Evolutionary conservation across 2,329 filamentous ascomycete genomes (phyloP), one percentile per base, ranked within the genome.

Genomic region (Sphaerulina populicola): DNA sequence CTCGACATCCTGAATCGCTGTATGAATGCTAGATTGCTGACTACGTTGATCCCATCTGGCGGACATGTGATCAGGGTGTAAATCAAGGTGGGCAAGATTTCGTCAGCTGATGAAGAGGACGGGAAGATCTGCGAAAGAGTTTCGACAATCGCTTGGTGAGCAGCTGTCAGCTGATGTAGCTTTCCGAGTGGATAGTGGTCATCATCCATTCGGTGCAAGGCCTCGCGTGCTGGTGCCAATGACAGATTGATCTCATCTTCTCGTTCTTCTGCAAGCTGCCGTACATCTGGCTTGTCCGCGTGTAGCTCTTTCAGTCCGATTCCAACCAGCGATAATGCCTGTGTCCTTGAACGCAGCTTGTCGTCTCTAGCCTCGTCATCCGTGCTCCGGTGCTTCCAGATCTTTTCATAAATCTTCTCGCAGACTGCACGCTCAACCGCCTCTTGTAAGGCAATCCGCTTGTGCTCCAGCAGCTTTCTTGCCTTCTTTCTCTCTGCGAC

Each of bases 291-390:
- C 33, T 75, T 74, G 53, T 93, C 84, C 48, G 94, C 79, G 3
- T 88, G 86, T 9, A 98, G 74, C 64, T 98, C 93, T 55, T 81
- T 82, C 47, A 93, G 74, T 2, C 88, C 87, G 63, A 98, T 96
- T 1, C 89, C 91, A 14, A 98, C 88, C n/a, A 98, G 74, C 2
- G 85, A 80, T 40, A 98, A 72, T 1, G 93, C 89, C 15, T 91
- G 91, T 1, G 90, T 96, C 63, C 94, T 93, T 8, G 93, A 98
- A 29, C 93, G 81, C 45, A 98, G 75, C 66, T 94, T 96, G 63
- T 94, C 90, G 66, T 98, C 93, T 63, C 91, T 81, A 10, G 93
- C 90, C 69, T 96, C 91, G 65, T 98, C 93, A 62, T 97, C 83
- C 0, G 91, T 94, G 66, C 79, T 93, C 53, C 85, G 81, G 67